These are phyloP conservation scores for Paraleonurus japonicus DNA, from an alignment of 257 asterid genomes.

Conservation along the genomic window DNA sequence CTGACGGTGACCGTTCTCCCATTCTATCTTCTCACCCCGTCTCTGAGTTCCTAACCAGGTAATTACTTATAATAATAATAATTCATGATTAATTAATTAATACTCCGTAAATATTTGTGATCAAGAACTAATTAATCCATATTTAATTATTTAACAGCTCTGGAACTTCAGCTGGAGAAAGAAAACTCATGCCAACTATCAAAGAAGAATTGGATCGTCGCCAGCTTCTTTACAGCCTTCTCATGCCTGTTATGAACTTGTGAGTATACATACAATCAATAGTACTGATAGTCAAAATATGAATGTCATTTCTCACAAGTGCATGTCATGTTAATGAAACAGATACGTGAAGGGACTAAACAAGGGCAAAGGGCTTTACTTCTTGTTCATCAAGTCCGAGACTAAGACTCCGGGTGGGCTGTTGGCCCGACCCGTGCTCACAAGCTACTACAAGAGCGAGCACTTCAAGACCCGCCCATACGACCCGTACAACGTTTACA, in stretches of 20 bases:
- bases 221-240: slow-evolving; percentile 93
- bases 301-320: slow-evolving; percentile 22
- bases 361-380: slow-evolving; percentile 92
- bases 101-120: no score
- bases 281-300: no score
- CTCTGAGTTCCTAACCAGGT: slow-evolving; percentile 98
- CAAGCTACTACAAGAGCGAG: slow-evolving; percentile 96
- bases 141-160: slow-evolving; percentile 26
- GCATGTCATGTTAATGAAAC: slow-evolving; percentile 40
- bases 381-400: slow-evolving; percentile 80
- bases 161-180: slow-evolving; percentile 94
- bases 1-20: slow-evolving; percentile 84
- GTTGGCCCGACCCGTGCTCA: slow-evolving; percentile 87
- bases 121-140: neutral
- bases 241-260: slow-evolving; percentile 98
- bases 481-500: slow-evolving; percentile 94
- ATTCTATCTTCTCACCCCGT: slow-evolving; percentile 83
- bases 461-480: slow-evolving; percentile 91
- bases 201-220: slow-evolving; percentile 93
- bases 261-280: slow-evolving; percentile 31
- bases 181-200: slow-evolving; percentile 95
- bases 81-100: neutral
- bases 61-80: no score
- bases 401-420: slow-evolving; percentile 93
- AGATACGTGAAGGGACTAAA: slow-evolving; percentile 90